These are phyloP conservation scores for Hevea brasiliensis DNA, from an alignment of 345 rosid species.

Conservation along the genomic window DNA sequence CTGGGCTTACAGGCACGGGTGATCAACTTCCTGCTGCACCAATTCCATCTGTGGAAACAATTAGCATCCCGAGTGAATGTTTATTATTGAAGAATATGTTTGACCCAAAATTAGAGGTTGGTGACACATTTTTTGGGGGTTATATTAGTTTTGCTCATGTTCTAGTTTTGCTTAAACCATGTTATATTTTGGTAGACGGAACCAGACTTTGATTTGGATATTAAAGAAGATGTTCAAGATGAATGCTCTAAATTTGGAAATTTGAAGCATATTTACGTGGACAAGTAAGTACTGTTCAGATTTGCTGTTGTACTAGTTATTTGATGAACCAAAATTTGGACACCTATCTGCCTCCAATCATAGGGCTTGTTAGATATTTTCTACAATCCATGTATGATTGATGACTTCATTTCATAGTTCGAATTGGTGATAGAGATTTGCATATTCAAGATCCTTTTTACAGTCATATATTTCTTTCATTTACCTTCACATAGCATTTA, in stretches of 20 bases:
- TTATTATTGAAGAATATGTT: slow-evolving; percentile 87
- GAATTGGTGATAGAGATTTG: no score
- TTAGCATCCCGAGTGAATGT: slow-evolving; percentile 82
- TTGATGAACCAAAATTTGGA: no score
- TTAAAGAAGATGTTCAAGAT: slow-evolving; percentile 82
- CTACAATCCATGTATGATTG: no score
- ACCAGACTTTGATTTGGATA: slow-evolving; percentile 81
- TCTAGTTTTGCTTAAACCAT: background rate
- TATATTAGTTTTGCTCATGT: background rate
- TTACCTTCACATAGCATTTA: no score
- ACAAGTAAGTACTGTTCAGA: slow-evolving; percentile 53
- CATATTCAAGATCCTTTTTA: no score
- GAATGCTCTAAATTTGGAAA: slow-evolving; percentile 81
- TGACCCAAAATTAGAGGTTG: slow-evolving; percentile 85
- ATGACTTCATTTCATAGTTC: no score
- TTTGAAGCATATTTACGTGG: slow-evolving; percentile 73
- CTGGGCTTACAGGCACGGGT: slow-evolving; percentile 55
- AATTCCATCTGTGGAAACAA: slow-evolving; percentile 48
- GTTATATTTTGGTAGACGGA: slow-evolving; percentile 56
- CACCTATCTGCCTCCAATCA: no score
- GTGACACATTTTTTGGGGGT: background rate
- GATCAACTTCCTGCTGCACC: slow-evolving; percentile 44
- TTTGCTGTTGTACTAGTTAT: no score
- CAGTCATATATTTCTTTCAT: no score
- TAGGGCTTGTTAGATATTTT: no score